phyloP scores from a whole-genome alignment of 345 rosid species.

The Leavenworthia alabamica region DNA sequence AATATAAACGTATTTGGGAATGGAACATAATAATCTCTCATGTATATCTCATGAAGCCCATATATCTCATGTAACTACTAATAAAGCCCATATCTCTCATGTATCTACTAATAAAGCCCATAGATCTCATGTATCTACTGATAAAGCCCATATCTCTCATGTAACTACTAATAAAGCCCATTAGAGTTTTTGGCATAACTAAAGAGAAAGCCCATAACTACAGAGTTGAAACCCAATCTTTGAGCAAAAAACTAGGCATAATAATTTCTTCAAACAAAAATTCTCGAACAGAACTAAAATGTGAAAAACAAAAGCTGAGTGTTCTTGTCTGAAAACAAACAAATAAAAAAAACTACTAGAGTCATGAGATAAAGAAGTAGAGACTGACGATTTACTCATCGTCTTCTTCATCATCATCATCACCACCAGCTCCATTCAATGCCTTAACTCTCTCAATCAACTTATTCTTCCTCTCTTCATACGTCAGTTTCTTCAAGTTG shows the following conservation, averaged over 20 bases:
- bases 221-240: too few species aligned
- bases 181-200: not conserved
- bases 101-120: too few species aligned
- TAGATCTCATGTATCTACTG: too few species aligned
- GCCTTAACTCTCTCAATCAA: slow-evolving; percentile 23
- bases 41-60: too few species aligned
- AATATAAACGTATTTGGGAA: too few species aligned
- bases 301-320: not conserved
- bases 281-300: not conserved
- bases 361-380: not conserved
- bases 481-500: slow-evolving; percentile 23
- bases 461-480: slow-evolving; percentile 22
- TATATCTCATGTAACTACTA: too few species aligned
- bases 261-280: not conserved
- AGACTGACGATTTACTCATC: slow-evolving; percentile 9
- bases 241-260: not conserved
- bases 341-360: not conserved
- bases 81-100: too few species aligned
- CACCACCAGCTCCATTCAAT: slow-evolving; percentile 11
- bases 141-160: too few species aligned
- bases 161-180: too few species aligned
- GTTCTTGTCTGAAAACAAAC: not conserved
- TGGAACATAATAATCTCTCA: too few species aligned
- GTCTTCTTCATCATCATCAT: not conserved
- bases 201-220: not conserved